Conservation (phyloP, 163 green algal genomes). For the Volvox carteri region DNA sequence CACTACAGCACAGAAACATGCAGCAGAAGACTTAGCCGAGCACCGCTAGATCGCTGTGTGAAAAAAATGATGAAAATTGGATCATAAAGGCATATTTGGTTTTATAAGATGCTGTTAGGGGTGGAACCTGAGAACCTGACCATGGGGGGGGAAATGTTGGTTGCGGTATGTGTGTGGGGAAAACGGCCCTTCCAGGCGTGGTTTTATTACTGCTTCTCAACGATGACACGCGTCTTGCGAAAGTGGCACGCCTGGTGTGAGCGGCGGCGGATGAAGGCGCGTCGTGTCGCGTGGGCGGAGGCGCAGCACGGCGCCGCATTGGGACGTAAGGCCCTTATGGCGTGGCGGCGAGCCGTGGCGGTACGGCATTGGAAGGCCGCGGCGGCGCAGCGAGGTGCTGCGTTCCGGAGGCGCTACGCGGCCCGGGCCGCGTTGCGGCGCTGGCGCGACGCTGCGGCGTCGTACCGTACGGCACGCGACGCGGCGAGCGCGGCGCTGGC, state of each 20-base stretch:
- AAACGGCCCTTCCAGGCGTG: no score
- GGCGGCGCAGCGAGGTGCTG: neutral
- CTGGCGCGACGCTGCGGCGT: slow-evolving; percentile 1
- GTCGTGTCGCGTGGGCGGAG: neutral
- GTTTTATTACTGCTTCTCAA: slow-evolving; percentile 55
- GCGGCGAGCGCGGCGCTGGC: neutral
- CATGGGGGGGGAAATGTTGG: no score
- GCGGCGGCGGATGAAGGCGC: neutral
- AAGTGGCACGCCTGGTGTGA: slow-evolving; percentile 21
- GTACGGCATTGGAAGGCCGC: neutral
- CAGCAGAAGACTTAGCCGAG: no score
- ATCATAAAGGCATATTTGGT: no score
- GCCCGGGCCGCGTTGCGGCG: neutral
- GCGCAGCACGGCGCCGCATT: neutral
- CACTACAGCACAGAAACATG: no score
- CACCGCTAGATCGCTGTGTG: no score
- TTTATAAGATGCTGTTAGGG: no score
- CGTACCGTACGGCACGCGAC: neutral
- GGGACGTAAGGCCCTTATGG: neutral
- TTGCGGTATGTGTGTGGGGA: no score
- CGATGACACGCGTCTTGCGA: slow-evolving; percentile 33
- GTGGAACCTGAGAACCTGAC: no score
- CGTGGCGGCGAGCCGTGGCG: neutral
- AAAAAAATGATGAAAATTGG: no score
- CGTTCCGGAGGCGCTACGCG: neutral